phyloP scores from a whole-genome alignment of 352 stramenopile genomes.

The Pythium brassicae region DNA sequence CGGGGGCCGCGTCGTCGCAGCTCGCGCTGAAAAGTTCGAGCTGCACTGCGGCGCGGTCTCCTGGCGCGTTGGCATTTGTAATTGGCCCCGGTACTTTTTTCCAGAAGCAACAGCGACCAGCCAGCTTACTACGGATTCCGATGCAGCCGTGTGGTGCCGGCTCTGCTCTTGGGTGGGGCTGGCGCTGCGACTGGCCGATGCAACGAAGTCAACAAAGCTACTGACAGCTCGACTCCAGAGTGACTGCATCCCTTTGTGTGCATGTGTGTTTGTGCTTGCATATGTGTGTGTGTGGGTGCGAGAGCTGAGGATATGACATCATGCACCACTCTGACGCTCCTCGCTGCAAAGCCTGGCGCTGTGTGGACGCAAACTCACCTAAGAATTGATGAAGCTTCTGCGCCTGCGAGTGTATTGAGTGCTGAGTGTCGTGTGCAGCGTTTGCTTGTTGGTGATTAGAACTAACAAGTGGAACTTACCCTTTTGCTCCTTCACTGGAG shows the following conservation, averaged over 20 bases:
- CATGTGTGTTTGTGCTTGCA: conserved; percentile 21
- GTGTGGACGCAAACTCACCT: conserved; percentile 71
- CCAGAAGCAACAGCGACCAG: conserved; percentile 78
- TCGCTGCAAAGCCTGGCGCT: conserved; percentile 20
- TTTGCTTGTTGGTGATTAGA: conserved; percentile 53
- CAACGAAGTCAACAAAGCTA: conserved; percentile 80
- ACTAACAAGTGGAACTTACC: conserved; percentile 71
- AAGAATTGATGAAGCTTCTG: conserved; percentile 59
- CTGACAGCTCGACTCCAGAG: conserved; percentile 36
- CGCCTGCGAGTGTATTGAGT: conserved; percentile 4
- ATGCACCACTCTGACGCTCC: conserved; percentile 84
- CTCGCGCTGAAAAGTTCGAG: conserved; percentile 84
- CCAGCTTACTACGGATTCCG: conserved; percentile 86
- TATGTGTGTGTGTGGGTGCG: conserved; percentile 4
- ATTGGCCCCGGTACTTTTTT: conserved; percentile 87
- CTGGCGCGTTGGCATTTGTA: conserved; percentile 52
- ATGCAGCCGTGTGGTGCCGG: conserved; percentile 20
- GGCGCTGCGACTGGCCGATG: conserved; percentile 26
- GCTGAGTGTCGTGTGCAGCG: conserved; percentile 6
- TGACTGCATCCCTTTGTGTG: conserved; percentile 13
- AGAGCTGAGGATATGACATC: conserved; percentile 85
- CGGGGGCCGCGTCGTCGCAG: conserved; percentile 11
- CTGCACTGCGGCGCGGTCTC: conserved; percentile 14
- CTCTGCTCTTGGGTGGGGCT: conserved; percentile 6
- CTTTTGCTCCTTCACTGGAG: conserved; percentile 71